Conservation (phyloP, 1,284 basidiomycete species). For the Cryptococcus amylolentus region DNA sequence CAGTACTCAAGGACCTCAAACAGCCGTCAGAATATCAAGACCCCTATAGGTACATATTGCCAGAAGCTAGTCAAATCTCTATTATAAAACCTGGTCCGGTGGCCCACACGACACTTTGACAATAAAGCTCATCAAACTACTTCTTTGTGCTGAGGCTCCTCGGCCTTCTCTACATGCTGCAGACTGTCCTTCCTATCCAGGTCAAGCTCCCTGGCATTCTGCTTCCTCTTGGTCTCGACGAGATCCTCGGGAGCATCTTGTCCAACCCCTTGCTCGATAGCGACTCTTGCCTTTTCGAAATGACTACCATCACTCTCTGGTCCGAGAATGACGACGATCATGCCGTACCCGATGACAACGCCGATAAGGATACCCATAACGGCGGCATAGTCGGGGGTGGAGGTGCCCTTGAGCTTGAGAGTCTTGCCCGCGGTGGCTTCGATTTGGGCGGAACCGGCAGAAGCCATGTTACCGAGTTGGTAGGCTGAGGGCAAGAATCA, state of each 20-base stretch:
- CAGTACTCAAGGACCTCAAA: no score
- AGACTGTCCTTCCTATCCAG: no score
- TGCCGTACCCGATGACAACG: slow-evolving; percentile 48
- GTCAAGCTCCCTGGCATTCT: no score
- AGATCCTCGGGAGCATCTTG: slow-evolving; percentile 49
- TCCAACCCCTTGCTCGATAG: slow-evolving; percentile 70
- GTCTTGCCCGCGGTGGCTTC: slow-evolving; percentile 65
- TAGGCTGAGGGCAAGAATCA: neutral
- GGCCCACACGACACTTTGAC: no score
- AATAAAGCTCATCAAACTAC: no score
- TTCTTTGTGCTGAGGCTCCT: neutral
- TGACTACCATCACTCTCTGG: slow-evolving; percentile 65
- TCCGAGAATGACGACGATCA: slow-evolving; percentile 52
- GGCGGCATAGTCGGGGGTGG: slow-evolving; percentile 69
- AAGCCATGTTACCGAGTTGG: slow-evolving; percentile 64
- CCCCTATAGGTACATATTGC: no score
- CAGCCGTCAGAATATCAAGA: no score
- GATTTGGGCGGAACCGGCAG: slow-evolving; percentile 82
- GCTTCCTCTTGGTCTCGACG: slow-evolving; percentile 7
- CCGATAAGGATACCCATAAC: slow-evolving; percentile 85
- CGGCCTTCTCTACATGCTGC: slow-evolving; percentile 17
- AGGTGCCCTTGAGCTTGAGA: slow-evolving; percentile 44
- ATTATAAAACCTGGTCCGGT: no score
- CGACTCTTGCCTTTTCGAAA: slow-evolving; percentile 77
- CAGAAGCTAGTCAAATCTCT: no score